Conservation (phyloP, 441 rosid species). For the Arabidopsis hybrid region DNA sequence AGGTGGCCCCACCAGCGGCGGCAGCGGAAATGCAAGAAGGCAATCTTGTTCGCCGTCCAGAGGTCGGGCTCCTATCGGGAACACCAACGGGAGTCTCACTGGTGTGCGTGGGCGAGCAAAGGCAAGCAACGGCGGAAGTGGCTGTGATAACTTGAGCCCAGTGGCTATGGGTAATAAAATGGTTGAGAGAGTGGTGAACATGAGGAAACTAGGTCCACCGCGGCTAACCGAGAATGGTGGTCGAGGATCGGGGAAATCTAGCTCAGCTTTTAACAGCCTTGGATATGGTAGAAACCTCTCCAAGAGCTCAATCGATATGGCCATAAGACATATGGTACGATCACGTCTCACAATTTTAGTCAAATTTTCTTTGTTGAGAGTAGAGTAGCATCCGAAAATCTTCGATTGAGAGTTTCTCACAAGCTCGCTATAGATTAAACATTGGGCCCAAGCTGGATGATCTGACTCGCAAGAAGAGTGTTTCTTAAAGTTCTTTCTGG, state of each 20-base stretch:
- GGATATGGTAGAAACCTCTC: constrained; percentile 86
- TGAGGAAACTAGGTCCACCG: constrained; percentile 89
- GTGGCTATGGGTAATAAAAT: constrained; percentile 79
- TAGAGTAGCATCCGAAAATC: neutral
- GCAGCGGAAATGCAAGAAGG: constrained; percentile 32
- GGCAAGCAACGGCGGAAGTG: constrained; percentile 33
- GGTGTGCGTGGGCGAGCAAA: constrained; percentile 42
- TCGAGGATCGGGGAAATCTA: constrained; percentile 34
- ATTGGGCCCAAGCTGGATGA: neutral
- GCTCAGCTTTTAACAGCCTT: constrained; percentile 55
- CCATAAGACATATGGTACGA: constrained; percentile 86
- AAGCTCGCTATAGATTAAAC: neutral
- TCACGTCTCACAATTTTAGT: neutral
- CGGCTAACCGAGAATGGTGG: constrained; percentile 53
- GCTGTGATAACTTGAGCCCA: constrained; percentile 65
- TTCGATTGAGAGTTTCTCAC: neutral
- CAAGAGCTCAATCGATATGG: constrained; percentile 89
- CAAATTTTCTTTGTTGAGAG: neutral
- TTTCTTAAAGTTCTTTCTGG: neutral
- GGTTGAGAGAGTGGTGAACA: constrained; percentile 94
- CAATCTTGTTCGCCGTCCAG: constrained; percentile 51
- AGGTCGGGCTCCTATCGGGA: constrained; percentile 38
- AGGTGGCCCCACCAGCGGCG: constrained; percentile 15
- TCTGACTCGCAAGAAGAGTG: neutral
- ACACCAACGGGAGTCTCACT: constrained; percentile 32